Conservation (phyloP, 805 yeast species). For the Myxozyma monticola region DNA sequence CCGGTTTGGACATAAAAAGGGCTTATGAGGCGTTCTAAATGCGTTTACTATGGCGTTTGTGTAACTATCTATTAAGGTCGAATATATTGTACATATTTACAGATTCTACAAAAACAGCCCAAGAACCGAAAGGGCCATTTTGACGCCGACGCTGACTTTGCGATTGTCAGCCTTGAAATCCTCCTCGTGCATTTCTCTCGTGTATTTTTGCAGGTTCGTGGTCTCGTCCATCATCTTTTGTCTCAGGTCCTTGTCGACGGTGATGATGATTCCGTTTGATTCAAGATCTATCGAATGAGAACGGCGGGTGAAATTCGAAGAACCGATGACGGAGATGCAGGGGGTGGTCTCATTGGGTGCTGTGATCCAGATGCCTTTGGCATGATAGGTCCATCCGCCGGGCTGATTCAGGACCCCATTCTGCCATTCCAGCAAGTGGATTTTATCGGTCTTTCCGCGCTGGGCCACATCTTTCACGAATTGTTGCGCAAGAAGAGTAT, state of each 20-base stretch:
- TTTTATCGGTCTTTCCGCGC: constrained; percentile 46
- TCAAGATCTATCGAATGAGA: constrained; percentile 88
- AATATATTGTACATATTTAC: not conserved
- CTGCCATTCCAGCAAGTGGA: constrained; percentile 78
- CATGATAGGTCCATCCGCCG: constrained; percentile 96
- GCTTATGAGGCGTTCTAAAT: not conserved
- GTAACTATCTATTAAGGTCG: not conserved
- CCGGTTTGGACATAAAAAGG: constrained; percentile 15
- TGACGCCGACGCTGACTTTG: constrained; percentile 61
- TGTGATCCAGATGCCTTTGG: constrained; percentile 89
- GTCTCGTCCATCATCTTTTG: constrained; percentile 61
- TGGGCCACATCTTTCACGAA: constrained; percentile 58
- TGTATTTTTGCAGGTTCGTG: constrained; percentile 56
- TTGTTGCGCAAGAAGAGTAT: constrained; percentile 67
- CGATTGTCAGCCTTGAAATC: constrained; percentile 67
- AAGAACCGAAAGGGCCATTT: constrained; percentile 46
- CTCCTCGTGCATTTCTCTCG: constrained; percentile 53
- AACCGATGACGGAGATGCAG: constrained; percentile 78
- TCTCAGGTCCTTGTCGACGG: constrained; percentile 63
- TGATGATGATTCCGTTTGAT: constrained; percentile 76
- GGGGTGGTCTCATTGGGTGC: constrained; percentile 52
- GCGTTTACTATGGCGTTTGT: not conserved
- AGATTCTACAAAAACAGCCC: constrained; percentile 7
- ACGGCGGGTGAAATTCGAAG: constrained; percentile 89
- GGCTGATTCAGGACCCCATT: constrained; percentile 78